These are phyloP conservation scores for Thalassiosira livingstoniorum DNA, from an alignment of 352 stramenopile species.

Conservation along the genomic window DNA sequence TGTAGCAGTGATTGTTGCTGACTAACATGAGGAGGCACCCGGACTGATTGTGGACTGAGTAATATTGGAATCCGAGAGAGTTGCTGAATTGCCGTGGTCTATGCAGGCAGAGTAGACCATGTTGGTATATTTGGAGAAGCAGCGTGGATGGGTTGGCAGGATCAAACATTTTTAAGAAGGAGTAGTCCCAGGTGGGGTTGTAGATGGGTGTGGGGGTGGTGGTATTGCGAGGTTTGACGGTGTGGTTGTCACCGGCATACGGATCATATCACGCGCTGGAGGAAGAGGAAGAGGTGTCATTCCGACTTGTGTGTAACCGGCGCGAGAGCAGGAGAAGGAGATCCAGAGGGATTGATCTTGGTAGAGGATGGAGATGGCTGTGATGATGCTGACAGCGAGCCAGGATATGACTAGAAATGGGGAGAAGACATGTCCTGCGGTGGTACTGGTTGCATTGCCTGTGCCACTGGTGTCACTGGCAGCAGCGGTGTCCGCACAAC, in stretches of 20 bases:
- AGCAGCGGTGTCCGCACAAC: no score
- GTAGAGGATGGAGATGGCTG: conserved; percentile 3
- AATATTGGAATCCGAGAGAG: conserved; percentile 95
- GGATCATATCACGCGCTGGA: not conserved
- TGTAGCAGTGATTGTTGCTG: conserved; percentile 91
- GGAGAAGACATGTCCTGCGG: no score
- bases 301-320: conserved; percentile 48
- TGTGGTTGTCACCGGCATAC: conserved; percentile 30
- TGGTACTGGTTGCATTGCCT: no score
- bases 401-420: conserved; percentile 12
- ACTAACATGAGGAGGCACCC: conserved; percentile 97
- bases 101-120: conserved; percentile 90
- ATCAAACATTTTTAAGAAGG: conserved; percentile 87
- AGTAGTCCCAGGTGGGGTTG: conserved; percentile 37
- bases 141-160: conserved; percentile 81
- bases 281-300: not conserved
- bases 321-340: not conserved
- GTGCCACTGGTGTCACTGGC: no score
- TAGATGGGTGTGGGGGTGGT: conserved; percentile 34
- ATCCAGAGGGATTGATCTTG: conserved; percentile 26
- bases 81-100: conserved; percentile 91
- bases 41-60: conserved; percentile 92
- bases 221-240: conserved; percentile 51
- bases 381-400: conserved; percentile 12
- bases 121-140: conserved; percentile 85